Percentiles rank a stretch among this genome's conserved stretches.
These are phyloP conservation scores for Aspergillus biplanus DNA, from an alignment of 495 filamentous ascomycete genomes.

Conservation along the genomic window DNA sequence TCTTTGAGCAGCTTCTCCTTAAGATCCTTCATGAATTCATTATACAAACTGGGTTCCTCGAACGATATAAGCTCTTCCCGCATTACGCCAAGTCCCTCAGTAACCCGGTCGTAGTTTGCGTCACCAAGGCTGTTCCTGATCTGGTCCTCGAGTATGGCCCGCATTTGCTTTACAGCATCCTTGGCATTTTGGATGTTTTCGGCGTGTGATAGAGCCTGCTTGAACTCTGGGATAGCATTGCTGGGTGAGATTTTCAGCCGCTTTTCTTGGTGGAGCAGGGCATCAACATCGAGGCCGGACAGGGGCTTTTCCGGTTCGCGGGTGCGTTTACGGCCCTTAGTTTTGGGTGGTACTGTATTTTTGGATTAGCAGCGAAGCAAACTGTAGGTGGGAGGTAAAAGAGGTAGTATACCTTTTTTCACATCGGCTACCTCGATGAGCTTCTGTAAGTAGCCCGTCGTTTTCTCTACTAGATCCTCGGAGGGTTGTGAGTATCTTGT, in stretches of 20 bases:
- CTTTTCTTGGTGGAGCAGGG: conserved; percentile 67
- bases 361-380: background rate
- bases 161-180: conserved; percentile 76
- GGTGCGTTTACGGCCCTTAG: conserved; percentile 70
- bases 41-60: conserved; percentile 78
- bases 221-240: conserved; percentile 93
- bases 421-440: conserved; percentile 75
- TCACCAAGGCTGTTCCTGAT: conserved; percentile 77
- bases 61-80: conserved; percentile 74
- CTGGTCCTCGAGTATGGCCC: conserved; percentile 65
- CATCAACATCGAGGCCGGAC: conserved; percentile 86
- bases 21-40: conserved; percentile 69
- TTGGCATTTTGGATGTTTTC: conserved; percentile 64
- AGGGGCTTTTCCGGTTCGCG: conserved; percentile 79
- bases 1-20: conserved; percentile 73
- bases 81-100: conserved; percentile 77
- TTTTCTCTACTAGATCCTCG: conserved; percentile 60
- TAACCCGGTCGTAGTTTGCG: conserved; percentile 69
- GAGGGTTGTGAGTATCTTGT: conserved; percentile 77
- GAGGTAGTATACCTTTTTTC: conserved; percentile 70
- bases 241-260: conserved; percentile 67
- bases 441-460: conserved; percentile 57
- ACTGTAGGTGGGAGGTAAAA: background rate
- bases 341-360: conserved; percentile 76
- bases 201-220: conserved; percentile 69